Base-by-base conservation (phyloP, 306 rosid species). In the Sindora glabra region DNA sequence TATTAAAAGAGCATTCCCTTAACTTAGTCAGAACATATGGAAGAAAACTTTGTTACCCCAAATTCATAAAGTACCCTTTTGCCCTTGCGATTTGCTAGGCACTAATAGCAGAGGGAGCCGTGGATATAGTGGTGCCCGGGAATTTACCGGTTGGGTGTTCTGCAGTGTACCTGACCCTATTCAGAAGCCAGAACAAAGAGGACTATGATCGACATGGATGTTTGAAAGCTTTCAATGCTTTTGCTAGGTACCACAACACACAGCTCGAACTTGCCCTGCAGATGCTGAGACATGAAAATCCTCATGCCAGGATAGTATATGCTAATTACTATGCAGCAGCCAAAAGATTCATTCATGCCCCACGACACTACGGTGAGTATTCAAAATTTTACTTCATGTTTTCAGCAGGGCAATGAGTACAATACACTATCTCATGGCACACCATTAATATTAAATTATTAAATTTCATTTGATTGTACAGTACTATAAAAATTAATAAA, bases 111-210 rank as follows among this genome's bases (percentile, higher is more conserved):
- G 83, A 84, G 75, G 94, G 94, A 26, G 94, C 83, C 3, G 79
- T 67, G 62, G 79, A 82, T 34, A 23, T 87, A 32, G 14, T 82
- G 73, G 92, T 84, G 57, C 89, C 92, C 0, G 96, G 92, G 7
- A 84, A 82, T 77, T 73, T 84, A 11, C 96, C 89, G 13, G 29
- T 82, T 6, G 92, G 89, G 12, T 87, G 92, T 73, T 72, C 80
- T 8, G 75, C 87, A 2, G 36, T 70, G 17, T 87, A 77, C 60
- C 27, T 81, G 30, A 84, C 95, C 9, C 21, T 65, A 37, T 82
- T 52, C 49, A 38, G 23, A 63, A 77, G 75, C 69, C 60, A 14
- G 0, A 71, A 82, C 51, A 59, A 13, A 45, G 63, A 56, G 10
- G 65, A 67, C 46, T 84, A 81, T 10, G 89, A 84, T 61, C 10